These are phyloP conservation scores for Ceratocystis diversiconidia DNA, from an alignment of 2,329 filamentous ascomycete species.

Conservation along the genomic window DNA sequence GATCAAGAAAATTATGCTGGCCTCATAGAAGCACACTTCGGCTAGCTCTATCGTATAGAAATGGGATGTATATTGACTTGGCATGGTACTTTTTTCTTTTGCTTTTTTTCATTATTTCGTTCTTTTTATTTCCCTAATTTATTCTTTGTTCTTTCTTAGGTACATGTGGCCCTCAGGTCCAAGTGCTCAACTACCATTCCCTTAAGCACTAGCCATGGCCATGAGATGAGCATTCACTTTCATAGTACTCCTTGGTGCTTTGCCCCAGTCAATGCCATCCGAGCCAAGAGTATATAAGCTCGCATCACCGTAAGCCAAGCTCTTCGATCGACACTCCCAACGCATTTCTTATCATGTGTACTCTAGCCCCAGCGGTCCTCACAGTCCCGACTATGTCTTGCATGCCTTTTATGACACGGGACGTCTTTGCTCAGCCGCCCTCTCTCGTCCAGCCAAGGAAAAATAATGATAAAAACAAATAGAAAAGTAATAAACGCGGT, in stretches of 20 bases:
- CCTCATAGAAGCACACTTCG: not conserved
- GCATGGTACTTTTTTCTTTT: not conserved
- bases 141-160: too few species aligned
- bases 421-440: not conserved
- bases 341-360: not conserved
- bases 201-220: not conserved
- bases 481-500: not conserved
- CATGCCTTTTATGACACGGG: not conserved
- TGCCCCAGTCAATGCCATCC: not conserved
- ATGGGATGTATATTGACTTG: not conserved
- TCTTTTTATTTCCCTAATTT: not conserved
- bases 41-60: not conserved
- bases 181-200: not conserved
- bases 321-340: not conserved
- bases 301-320: not conserved
- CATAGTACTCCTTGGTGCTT: too few species aligned
- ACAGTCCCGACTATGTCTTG: not conserved
- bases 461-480: not conserved
- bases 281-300: conserved; percentile 3
- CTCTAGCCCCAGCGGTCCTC: not conserved
- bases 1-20: not conserved
- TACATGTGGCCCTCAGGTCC: too few species aligned
- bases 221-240: not conserved
- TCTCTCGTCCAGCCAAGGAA: not conserved
- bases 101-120: not conserved